Evolutionary conservation across 176 grass and related monocot genomes (phyloP).

Genomic region (Saccharum officinarum): DNA sequence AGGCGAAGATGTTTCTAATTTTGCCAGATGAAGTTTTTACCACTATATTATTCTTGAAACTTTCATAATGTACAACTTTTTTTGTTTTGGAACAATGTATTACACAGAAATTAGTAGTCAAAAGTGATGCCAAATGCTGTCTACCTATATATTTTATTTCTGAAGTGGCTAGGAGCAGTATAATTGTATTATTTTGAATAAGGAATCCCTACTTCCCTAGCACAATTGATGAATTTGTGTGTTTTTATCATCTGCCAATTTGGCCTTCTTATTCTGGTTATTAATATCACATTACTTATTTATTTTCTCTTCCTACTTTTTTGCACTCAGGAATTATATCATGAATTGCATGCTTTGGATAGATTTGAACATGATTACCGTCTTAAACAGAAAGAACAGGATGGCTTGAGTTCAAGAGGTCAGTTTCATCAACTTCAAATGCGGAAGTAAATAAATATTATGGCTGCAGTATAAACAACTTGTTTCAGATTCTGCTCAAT

Average conservation of each 20-base stretch:
- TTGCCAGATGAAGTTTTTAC: constrained; percentile 3
- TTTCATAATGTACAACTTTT: background rate
- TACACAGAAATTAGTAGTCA: background rate
- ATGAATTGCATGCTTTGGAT: constrained; percentile 95
- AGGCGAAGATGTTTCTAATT: background rate
- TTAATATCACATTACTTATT: constrained; percentile 18
- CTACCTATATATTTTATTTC: background rate
- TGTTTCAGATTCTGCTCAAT: background rate
- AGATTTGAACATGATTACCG: constrained; percentile 82
- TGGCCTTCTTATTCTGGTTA: constrained; percentile 18
- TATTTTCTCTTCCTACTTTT: constrained; percentile 11
- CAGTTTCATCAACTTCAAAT: constrained; percentile 32
- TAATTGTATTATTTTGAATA: constrained; percentile 21
- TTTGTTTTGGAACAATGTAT: constrained; percentile 8
- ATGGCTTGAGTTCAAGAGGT: constrained; percentile 73
- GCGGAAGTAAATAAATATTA: constrained; percentile 5
- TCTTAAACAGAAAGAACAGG: constrained; percentile 76
- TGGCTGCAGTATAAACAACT: constrained; percentile 9
- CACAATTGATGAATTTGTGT: constrained; percentile 4
- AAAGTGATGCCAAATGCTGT: constrained; percentile 22
- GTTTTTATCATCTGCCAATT: background rate
- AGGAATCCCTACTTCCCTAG: background rate
- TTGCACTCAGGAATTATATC: constrained; percentile 83
- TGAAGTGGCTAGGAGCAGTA: background rate
- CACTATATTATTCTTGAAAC: constrained; percentile 19